These are phyloP conservation scores for Striga asiatica DNA, from an alignment of 257 asterid genomes.

Conservation along the genomic window DNA sequence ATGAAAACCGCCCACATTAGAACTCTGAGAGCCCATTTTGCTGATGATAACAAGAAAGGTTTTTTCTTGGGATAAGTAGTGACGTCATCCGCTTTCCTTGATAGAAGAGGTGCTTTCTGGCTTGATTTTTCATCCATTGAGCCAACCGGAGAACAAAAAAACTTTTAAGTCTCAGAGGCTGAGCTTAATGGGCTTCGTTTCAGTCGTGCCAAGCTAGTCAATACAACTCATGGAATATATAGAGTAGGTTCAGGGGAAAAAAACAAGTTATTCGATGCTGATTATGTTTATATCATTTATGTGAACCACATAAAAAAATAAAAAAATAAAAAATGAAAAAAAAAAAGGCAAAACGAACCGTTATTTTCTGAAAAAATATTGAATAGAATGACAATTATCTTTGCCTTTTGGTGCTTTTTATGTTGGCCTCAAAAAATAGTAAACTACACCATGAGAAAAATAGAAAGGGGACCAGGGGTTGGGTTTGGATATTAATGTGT, in stretches of 20 bases:
- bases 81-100: slow-evolving; percentile 19
- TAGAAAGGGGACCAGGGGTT: too few species aligned
- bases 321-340: too few species aligned
- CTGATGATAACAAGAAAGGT: slow-evolving; percentile 25
- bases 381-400: not conserved
- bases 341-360: too few species aligned
- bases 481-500: too few species aligned
- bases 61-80: slow-evolving; percentile 14
- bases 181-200: not conserved
- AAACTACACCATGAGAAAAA: too few species aligned
- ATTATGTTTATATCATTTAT: too few species aligned
- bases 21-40: slow-evolving; percentile 40
- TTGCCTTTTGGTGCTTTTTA: too few species aligned
- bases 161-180: too few species aligned
- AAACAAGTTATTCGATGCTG: not conserved
- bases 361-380: not conserved
- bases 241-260: not conserved
- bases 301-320: not conserved
- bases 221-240: not conserved
- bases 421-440: too few species aligned
- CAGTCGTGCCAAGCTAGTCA: not conserved
- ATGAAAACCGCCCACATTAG: slow-evolving; percentile 50
- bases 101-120: slow-evolving; percentile 35
- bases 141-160: not conserved
- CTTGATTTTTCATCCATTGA: slow-evolving; percentile 42